Base-by-base conservation (phyloP, 176 grass and related monocot genomes). In the Carex littledalei region DNA sequence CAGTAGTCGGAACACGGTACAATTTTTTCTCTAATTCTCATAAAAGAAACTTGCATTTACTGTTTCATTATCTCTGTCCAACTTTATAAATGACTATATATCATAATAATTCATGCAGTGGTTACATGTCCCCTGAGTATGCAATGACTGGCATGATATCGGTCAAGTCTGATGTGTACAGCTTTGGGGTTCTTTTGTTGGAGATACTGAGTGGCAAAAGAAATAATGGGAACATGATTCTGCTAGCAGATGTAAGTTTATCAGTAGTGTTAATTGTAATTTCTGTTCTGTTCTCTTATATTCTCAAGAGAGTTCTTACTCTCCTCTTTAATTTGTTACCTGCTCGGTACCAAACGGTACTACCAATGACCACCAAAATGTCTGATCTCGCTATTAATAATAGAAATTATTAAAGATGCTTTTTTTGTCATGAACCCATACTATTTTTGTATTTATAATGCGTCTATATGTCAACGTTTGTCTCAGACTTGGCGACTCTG, bases 101-200 rank as follows among this genome's bases (percentile, higher is more conserved):
- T 75, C 50, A 11, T 67, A 18, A 79, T 54, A 1, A 43, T 78
- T n/a, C 35, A 65, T 88, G 37, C 59, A 88, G 86, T 34, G 81
- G 86, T 16, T 84, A 88, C 70, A 91, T 91, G 69, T 76, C 92
- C 57, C 89, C 82, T 31, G 92, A 91, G 67, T 94, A 94, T 84
- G 85, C 73, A 37, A 86, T 88, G 87, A 70, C 63, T 32, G 83
- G 85, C 0, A 50, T 1, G 0, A 88, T 94, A 80, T 94, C 92
- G 14, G 77, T 90, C 14, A 91, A 94, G 47, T 91, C 92, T 3
- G 87, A 91, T 39, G 86, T 85, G 20, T 94, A 87, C 58, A 91
- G 89, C 21, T 94, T 94, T 37, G 89, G 92, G 49, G 85, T 91
- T 50, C 26, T 94, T 18, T 53, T 91, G 21, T 17, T 94, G 57